Evolutionary conservation across 2,329 filamentous ascomycete species (phyloP), one percentile per base, ranked within the genome.

Genomic region (Alternaria metachromatica): DNA sequence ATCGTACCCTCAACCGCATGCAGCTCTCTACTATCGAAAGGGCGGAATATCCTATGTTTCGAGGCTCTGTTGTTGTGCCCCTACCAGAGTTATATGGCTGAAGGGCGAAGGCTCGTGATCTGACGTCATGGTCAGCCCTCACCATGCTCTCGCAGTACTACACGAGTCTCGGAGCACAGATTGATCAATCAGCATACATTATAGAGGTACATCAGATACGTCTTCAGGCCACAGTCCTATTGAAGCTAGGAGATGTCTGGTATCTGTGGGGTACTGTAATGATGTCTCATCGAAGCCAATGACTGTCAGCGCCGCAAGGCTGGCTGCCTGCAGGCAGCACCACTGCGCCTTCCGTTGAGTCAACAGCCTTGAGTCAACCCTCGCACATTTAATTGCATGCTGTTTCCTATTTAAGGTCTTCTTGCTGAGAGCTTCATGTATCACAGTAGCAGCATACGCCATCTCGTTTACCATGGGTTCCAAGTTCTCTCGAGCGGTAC

Each of bases 271-370:
- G 45, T 64, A 25, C 15, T 23, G 13, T 21, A 28, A 51, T 28
- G 33, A 33, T 21, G 20, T 43, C 26, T 9, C 46, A 50, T 53
- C 41, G 13, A 23, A 55, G 59, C 73, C 72, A 75, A 75, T 73
- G 60, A 63, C 30, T 41, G 58, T 48, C 45, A 30, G 46, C 20
- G 53, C 51, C 57, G 30, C 64, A 58, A 72, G 72, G 75, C 66
- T 74, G 72, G 74, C 66, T 74, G 70, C 72, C 73, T 73, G 65
- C 63, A 75, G 72, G 73, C 73, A 76, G 55, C 72, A 53, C 43
- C 67, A 65, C 37, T 41, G 37, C 67, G 64, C 67, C 64, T 55
- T 65, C 55, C 21, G 64, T 71, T 73, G 67, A 73, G 62, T 72
- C 73, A 73, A 70, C 46, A 46, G 55, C 30, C 55, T 58, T 72